These are phyloP conservation scores for Tylopilus rubrobrunneus DNA, from an alignment of 768 basidiomycete genomes.

Conservation along the genomic window DNA sequence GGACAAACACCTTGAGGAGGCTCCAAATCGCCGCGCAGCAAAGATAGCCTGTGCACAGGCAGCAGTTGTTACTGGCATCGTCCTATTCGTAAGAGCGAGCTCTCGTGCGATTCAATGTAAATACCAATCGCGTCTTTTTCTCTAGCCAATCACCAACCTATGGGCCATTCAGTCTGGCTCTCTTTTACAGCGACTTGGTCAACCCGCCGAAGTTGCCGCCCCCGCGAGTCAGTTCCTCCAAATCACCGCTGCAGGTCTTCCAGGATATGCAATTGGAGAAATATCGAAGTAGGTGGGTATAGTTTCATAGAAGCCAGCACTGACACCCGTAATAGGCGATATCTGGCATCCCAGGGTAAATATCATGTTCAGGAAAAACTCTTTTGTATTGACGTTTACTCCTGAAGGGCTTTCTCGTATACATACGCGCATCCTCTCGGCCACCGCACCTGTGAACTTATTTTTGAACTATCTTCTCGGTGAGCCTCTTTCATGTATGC, in stretches of 20 bases:
- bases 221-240: slow-evolving; percentile 39
- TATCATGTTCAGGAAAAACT: background rate
- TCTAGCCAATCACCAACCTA: slow-evolving; percentile 22
- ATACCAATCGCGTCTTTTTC: background rate
- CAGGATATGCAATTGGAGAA: slow-evolving; percentile 42
- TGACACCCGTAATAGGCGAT: slow-evolving; percentile 17
- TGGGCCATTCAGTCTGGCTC: slow-evolving; percentile 27
- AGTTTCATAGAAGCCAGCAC: background rate
- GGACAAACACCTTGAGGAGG: slow-evolving; percentile 14
- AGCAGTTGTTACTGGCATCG: slow-evolving; percentile 22
- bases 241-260: slow-evolving; percentile 39
- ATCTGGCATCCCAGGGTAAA: slow-evolving; percentile 20
- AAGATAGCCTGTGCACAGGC: slow-evolving; percentile 19
- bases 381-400: background rate
- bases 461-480: slow-evolving; percentile 26
- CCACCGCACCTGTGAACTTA: slow-evolving; percentile 21
- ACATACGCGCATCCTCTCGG: slow-evolving; percentile 21
- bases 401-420: slow-evolving; percentile 21
- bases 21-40: slow-evolving; percentile 13
- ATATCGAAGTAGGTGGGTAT: slow-evolving; percentile 32
- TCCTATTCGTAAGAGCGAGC: slow-evolving; percentile 16
- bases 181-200: slow-evolving; percentile 36
- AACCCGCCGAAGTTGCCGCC: slow-evolving; percentile 37
- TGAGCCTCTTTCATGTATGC: background rate
- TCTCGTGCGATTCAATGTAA: background rate